These are phyloP conservation scores for Nemania serpens DNA, from an alignment of 2,329 filamentous ascomycete species.

Conservation along the genomic window DNA sequence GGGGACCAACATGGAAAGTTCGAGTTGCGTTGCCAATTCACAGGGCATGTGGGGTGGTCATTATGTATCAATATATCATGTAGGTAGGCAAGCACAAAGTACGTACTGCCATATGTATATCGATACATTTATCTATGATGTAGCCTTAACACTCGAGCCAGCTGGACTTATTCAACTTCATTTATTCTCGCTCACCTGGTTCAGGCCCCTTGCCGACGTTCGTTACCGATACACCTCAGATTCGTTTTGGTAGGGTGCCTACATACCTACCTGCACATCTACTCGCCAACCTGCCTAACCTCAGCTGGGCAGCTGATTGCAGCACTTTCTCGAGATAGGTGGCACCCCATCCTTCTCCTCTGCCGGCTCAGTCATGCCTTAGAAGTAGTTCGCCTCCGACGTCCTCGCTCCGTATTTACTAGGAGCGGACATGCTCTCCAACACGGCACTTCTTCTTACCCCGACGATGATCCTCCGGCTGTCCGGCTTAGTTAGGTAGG, in stretches of 20 bases:
- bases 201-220: background rate
- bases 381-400: background rate
- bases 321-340: background rate
- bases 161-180: background rate
- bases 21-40: too few relatives aligned
- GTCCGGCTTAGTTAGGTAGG: background rate
- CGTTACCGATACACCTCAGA: background rate
- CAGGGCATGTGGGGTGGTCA: background rate
- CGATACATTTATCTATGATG: too few relatives aligned
- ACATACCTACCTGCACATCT: background rate
- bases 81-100: background rate
- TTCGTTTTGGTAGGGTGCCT: background rate
- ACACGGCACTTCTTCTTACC: slow-evolving; percentile 27
- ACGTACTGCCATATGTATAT: too few relatives aligned
- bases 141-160: too few relatives aligned
- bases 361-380: slow-evolving; percentile 1
- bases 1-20: too few relatives aligned
- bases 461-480: slow-evolving; percentile 14
- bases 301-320: too few relatives aligned
- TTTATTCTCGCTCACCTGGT: slow-evolving; percentile 1
- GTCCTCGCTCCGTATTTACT: slow-evolving; percentile 1
- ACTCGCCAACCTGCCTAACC: too few relatives aligned
- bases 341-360: too few relatives aligned
- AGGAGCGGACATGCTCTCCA: slow-evolving; percentile 19
- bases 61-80: slow-evolving; percentile 10